Evolutionary conservation across 768 basidiomycete species (phyloP), one percentile per base, ranked within the genome.

Genomic region (Lentinula guzmanii): DNA sequence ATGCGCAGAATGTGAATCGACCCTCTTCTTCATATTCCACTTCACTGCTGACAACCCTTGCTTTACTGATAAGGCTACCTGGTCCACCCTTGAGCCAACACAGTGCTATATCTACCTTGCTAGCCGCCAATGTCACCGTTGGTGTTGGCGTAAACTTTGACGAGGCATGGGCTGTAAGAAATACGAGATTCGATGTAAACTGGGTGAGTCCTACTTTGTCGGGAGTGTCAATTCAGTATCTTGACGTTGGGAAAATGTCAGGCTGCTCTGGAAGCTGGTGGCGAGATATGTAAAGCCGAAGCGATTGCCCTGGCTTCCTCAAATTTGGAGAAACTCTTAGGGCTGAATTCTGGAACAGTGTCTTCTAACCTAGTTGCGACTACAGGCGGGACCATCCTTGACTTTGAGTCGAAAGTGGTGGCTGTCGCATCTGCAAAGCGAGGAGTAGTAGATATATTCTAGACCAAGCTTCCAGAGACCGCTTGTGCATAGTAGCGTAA

Each of bases 151-250:
- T 84, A 31, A 70, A 77, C n/a, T 52, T 35, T n/a, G 51, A 52
- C 31, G 86, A 87, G 33, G 61, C 51, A 15, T 86, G 82, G 84
- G 78, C 79, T 53, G 85, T 87, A 5, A 82, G 88, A 46, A 90
- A 87, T 63, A 79, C 86, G 16, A 80, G 90, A 6, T 87, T 91
- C 63, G 91, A 94, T 65, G 74, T 83, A 52, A 90, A 81, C 59
- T 95, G 93, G 92, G 88, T 87, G 65, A 67, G 82, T 72, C 24
- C 55, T n/a, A 46, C 34, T 13, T 43, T 13, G 16, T 9, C 43
- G 54, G 28, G 28, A 28, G 28, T 28, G 28, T 18, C n/a, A 39
- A 2, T 9, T 34, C 8, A 18, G n/a, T 31, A 28, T 18, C 1
- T 1, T 28, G 5, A 24, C 16, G 18, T 41, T 35, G 18, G 13